Evolutionary conservation across 2,329 filamentous ascomycete genomes (phyloP), one percentile per base, ranked within the genome.

Genomic region (Nothophoma quercina): DNA sequence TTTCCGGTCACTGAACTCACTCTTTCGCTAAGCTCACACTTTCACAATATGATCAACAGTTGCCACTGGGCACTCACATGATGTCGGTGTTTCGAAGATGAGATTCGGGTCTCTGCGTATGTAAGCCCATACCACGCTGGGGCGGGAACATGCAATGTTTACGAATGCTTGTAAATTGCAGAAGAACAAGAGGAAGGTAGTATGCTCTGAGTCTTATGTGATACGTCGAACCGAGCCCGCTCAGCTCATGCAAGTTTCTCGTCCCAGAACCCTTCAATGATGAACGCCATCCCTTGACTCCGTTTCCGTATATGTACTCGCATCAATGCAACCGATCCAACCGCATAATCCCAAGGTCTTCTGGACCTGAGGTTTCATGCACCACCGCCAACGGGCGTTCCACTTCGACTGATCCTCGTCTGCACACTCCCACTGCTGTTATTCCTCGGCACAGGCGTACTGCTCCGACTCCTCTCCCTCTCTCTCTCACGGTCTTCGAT

Each of bases 401-500:
- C 62, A 15, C 63, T 65, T 29, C 64, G 51, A 33, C 59, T 63
- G 8, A 64, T 28, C 7, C 51, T 29, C 9, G 43, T 47, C 5
- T 40, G 40, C 10, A 56, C 58, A n/a, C 56, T 60, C 1, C 56
- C 48, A 0, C 59, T 63, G 47, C 64, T 67, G 19, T 65, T 62
- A 4, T 55, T 62, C 9, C 63, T 29, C 3, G 43, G 49, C 7
- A 65, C 59, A 1, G 68, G 68, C 9, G 68, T 70, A 2, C 54
- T 57, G 35, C 66, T 69, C 16, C 65, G 55, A 36, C 65, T 62
- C 22, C 59, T 40, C 19, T 68, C 56, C 5, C 54, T 41, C 39
- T 56, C 65, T 4, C 63, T 51, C 36, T 69, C 63, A 18, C 65
- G 51, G 43, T 71, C 68, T 22, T 72, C 69, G 8, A 65, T 64